Percentiles rank a stretch among this genome's conserved stretches.
Conservation (phyloP, 805 yeast species). For the Starmerella khaoyaiensis region DNA sequence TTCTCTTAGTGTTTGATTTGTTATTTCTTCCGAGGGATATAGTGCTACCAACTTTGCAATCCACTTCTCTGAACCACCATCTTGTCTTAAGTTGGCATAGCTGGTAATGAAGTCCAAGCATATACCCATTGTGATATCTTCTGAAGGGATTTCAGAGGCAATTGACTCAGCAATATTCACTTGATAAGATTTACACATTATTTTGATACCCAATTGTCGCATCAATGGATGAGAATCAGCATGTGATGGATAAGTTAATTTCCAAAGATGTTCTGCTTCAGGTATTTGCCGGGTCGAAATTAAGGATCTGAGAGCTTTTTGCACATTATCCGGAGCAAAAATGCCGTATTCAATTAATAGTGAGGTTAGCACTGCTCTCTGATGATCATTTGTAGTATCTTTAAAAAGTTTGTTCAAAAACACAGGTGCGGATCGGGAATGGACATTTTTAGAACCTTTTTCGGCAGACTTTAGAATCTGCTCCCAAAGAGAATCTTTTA, state of each 20-base stretch:
- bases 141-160: not conserved
- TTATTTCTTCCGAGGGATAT: not conserved
- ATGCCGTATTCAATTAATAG: conserved; percentile 4
- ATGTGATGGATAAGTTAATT: not conserved
- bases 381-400: not conserved
- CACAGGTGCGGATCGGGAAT: not conserved
- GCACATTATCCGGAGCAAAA: not conserved
- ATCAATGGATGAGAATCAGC: not conserved
- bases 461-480: not conserved
- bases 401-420: conserved; percentile 1
- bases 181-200: conserved; percentile 3
- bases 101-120: conserved; percentile 5
- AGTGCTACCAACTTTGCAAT: not conserved
- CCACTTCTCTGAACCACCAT: conserved; percentile 2
- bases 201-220: not conserved
- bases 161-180: conserved; percentile 7
- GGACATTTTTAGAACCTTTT: not conserved
- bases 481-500: not conserved
- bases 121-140: not conserved
- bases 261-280: conserved; percentile 6
- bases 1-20: not conserved
- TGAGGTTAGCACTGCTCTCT: conserved; percentile 4
- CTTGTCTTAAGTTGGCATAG: conserved; percentile 1
- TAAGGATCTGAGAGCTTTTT: conserved; percentile 2
- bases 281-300: conserved; percentile 1